Evolutionary conservation across 2,329 filamentous ascomycete species (phyloP).

Genomic region (Colletotrichum cereale): DNA sequence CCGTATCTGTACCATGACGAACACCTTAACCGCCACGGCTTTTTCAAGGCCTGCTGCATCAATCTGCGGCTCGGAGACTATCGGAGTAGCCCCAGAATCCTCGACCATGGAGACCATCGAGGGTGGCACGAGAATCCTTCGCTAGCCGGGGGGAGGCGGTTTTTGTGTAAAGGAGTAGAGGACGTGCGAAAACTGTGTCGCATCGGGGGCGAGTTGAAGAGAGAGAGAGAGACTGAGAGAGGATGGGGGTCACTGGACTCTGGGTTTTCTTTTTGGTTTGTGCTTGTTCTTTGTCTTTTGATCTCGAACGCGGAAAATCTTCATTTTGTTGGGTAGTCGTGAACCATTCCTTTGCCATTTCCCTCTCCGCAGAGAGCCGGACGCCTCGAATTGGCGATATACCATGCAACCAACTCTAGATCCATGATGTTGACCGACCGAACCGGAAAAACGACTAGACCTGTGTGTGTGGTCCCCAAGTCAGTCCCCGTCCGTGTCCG

Average conservation of each 20-base stretch:
- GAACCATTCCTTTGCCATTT: constrained; percentile 42
- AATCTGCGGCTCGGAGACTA: constrained; percentile 72
- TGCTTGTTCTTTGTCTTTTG: background rate
- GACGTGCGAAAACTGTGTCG: background rate
- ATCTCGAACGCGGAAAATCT: constrained; percentile 53
- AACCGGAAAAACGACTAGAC: constrained; percentile 41
- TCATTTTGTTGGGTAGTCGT: constrained; percentile 43
- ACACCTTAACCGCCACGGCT: constrained; percentile 68
- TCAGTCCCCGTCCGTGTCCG: constrained; percentile 9
- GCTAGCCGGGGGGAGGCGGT: constrained; percentile 59
- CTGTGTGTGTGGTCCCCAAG: constrained; percentile 5
- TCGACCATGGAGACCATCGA: constrained; percentile 56
- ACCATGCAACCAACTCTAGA: constrained; percentile 43
- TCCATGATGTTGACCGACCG: constrained; percentile 42
- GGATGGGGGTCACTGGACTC: constrained; percentile 12
- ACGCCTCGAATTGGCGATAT: constrained; percentile 57
- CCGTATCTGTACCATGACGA: constrained; percentile 76
- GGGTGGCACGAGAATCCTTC: constrained; percentile 66
- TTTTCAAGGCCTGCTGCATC: constrained; percentile 69
- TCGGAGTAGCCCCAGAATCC: constrained; percentile 69
- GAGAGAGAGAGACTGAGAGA: constrained; percentile 6
- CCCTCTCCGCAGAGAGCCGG: constrained; percentile 51
- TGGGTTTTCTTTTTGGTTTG: constrained; percentile 50
- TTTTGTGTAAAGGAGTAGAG: background rate
- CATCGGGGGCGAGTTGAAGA: constrained; percentile 10